Conservation (phyloP, 2,329 filamentous ascomycete genomes). For the Colletotrichum sp. region DNA sequence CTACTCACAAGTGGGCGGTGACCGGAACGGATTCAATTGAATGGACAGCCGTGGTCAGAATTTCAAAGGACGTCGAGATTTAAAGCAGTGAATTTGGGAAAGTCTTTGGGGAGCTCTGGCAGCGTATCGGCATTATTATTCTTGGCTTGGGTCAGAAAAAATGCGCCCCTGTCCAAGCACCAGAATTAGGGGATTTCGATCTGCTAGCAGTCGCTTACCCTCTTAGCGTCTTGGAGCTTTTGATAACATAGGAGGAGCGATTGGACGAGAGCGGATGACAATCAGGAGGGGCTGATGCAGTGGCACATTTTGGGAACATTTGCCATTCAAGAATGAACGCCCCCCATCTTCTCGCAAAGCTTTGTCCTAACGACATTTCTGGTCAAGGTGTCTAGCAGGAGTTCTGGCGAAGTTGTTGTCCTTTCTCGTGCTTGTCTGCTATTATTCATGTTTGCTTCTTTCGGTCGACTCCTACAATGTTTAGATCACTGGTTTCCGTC, state of each 20-base stretch:
- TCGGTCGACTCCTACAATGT: not conserved
- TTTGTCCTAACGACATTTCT: not conserved
- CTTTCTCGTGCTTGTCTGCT: not conserved
- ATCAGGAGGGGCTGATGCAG: not conserved
- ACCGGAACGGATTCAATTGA: accelerated
- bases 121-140: not conserved
- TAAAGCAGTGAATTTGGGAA: not conserved
- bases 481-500: not conserved
- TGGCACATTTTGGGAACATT: not conserved
- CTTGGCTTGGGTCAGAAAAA: not conserved
- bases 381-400: not conserved
- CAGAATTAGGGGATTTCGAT: not conserved
- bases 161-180: not conserved
- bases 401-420: not conserved
- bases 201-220: not conserved
- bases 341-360: not conserved
- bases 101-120: not conserved
- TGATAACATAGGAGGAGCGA: not conserved
- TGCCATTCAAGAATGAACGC: not conserved
- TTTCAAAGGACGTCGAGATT: not conserved
- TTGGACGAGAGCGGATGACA: not conserved
- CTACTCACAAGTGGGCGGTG: not conserved
- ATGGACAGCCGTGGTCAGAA: not conserved
- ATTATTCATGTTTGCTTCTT: not conserved
- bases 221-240: not conserved